Evolutionary conservation across 2,329 filamentous ascomycete species (phyloP), one percentile per base, ranked within the genome.

Genomic region (Aspergillus sp.): DNA sequence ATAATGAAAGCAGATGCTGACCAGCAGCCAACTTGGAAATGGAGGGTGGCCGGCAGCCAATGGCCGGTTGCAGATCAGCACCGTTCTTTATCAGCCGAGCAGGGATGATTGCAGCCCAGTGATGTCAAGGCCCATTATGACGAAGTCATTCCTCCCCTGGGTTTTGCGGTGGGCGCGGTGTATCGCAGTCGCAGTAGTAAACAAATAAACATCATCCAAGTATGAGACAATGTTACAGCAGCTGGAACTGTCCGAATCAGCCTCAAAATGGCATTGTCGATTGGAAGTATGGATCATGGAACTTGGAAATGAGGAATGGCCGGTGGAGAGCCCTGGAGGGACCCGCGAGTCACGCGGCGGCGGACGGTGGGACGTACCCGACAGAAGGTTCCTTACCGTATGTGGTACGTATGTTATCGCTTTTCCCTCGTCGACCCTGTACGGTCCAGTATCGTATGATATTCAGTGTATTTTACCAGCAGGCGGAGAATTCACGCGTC

Each of bases 31-130:
- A 51, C 39, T 51, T n/a, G 8, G 43, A 40, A 41, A 47, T 41
- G 39, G 35, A 45, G 45, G 37, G 41, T 52, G 51, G 50, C 23
- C 40, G 40, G 41, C 31, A 52, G 50, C 59, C 59, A 61, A 51
- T 62, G 48, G 50, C 50, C 45, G 57, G 47, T 57, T 54, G 50
- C 52, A 56, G 58, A 62, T 62, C 60, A 56, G 58, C 60, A 58
- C 19, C 31, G 55, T 60, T 61, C 58, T 63, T 57, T 63, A 64
- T 62, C 61, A 63, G 56, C 56, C 59, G 51, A 52, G 43, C 58
- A 58, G 57, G 57, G 61, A 58, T 57, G 37, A 37, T 40, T n/a
- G 23, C 21, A 25, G 14, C 25, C 12, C 12, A 27, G 15, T 46
- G 23, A 21, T 37, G 14, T 19, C 17, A 25, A 15, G 15, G n/a